Conservation (phyloP, 192 early-diverging fungal genomes). For the Jimgerdemannia flammicorona region DNA sequence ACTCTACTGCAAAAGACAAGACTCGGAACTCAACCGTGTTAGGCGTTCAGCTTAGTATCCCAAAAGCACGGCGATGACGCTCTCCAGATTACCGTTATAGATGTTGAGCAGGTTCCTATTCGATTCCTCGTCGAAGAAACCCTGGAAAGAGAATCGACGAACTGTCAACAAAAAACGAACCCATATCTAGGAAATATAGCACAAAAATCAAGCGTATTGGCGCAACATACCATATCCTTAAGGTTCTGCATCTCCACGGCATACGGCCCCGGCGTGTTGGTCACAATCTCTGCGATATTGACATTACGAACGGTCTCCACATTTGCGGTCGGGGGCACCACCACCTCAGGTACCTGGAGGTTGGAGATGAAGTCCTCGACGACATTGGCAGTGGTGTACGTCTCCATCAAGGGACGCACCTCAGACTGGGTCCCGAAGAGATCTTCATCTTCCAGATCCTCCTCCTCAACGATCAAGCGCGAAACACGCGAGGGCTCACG, state of each 20-base stretch:
- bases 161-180: neutral
- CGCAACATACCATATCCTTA: neutral
- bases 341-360: neutral
- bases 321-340: neutral
- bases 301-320: neutral
- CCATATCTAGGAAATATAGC: neutral
- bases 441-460: neutral
- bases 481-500: neutral
- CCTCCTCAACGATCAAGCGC: neutral
- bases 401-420: neutral
- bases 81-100: neutral
- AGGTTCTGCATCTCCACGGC: conserved; percentile 1
- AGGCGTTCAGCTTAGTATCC: too few relatives aligned
- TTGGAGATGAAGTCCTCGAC: too few relatives aligned
- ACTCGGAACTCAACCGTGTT: too few relatives aligned
- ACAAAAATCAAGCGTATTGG: neutral
- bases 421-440: neutral
- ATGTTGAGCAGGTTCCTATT: neutral
- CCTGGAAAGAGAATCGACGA: neutral
- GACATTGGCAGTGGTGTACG: neutral
- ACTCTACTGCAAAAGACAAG: too few relatives aligned
- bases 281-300: neutral
- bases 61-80: neutral
- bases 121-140: neutral
- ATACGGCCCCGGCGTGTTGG: neutral